Percentiles rank a stretch among this genome's conserved stretches.
phyloP scores from a whole-genome alignment of 352 stramenopile genomes.

The Pythium scleroteichum region DNA sequence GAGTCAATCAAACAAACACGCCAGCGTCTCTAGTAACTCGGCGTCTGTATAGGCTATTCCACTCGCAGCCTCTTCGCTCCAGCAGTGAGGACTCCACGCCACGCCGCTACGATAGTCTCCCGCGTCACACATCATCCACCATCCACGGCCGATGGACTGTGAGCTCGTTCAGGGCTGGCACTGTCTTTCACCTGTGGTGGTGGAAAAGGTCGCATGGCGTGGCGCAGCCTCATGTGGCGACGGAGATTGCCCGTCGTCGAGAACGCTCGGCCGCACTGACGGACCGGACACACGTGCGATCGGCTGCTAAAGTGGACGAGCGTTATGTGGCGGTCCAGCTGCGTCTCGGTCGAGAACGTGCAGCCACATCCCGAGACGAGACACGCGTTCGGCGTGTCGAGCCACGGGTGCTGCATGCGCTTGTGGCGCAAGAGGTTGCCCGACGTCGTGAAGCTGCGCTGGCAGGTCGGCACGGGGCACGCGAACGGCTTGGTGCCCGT shows the following conservation, averaged over 20 bases:
- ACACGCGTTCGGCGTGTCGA: conserved; percentile 20
- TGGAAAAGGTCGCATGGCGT: background rate
- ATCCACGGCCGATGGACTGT: conserved; percentile 2
- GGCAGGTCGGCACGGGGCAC: conserved; percentile 51
- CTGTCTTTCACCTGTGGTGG: background rate
- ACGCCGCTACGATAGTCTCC: no score
- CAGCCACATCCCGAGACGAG: conserved; percentile 8
- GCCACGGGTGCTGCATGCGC: conserved; percentile 39
- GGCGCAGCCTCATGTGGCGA: conserved; percentile 18
- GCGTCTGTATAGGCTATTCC: background rate
- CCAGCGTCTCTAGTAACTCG: conserved; percentile 7
- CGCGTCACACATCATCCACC: no score
- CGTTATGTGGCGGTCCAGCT: conserved; percentile 19
- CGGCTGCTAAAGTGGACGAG: conserved; percentile 19
- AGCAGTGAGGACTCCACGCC: background rate
- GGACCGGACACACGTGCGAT: conserved; percentile 33
- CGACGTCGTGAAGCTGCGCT: conserved; percentile 65
- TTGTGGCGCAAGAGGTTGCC: conserved; percentile 65
- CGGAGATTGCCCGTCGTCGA: conserved; percentile 56
- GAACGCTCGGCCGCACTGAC: conserved; percentile 55
- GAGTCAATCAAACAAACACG: conserved; percentile 5
- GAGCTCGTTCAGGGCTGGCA: no score
- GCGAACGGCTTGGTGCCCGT: conserved; percentile 68
- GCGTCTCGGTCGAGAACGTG: conserved; percentile 14
- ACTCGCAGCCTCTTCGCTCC: background rate